phyloP scores from a whole-genome alignment of 148 eudicot genomes.

The Cornus kousa region DNA sequence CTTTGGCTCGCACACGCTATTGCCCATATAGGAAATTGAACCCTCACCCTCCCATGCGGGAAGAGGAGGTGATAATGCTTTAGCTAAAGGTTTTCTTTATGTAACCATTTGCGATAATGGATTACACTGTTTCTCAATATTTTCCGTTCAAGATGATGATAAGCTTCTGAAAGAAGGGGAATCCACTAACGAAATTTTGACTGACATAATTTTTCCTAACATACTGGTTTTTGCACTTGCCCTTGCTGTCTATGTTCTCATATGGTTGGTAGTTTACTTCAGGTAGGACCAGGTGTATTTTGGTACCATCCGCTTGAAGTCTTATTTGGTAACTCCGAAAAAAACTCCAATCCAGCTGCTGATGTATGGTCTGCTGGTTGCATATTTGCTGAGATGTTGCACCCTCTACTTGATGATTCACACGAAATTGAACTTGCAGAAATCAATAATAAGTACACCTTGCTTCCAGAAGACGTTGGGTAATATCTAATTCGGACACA shows the following conservation, averaged over 20 bases:
- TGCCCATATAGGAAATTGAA: too few species aligned
- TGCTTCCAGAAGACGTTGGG: too few species aligned
- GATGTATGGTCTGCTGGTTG: constrained; percentile 5
- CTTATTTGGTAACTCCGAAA: neutral
- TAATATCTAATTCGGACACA: neutral
- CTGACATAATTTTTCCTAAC: neutral
- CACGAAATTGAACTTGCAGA: too few species aligned
- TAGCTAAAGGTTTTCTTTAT: too few species aligned
- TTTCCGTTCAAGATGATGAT: neutral
- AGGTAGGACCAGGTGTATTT: neutral
- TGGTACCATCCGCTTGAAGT: neutral
- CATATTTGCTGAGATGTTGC: neutral
- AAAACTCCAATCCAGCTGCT: neutral
- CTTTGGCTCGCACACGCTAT: too few species aligned
- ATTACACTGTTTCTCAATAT: neutral
- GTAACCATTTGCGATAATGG: neutral
- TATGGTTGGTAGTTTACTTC: neutral
- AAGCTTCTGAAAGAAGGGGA: neutral
- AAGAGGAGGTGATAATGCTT: too few species aligned
- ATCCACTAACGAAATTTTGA: neutral
- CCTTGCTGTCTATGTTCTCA: neutral
- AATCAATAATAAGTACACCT: too few species aligned
- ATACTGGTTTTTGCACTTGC: neutral
- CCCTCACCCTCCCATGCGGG: too few species aligned
- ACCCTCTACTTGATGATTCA: neutral